These are phyloP conservation scores for Tylopilus felleus DNA, from an alignment of 768 basidiomycete genomes.

Conservation along the genomic window DNA sequence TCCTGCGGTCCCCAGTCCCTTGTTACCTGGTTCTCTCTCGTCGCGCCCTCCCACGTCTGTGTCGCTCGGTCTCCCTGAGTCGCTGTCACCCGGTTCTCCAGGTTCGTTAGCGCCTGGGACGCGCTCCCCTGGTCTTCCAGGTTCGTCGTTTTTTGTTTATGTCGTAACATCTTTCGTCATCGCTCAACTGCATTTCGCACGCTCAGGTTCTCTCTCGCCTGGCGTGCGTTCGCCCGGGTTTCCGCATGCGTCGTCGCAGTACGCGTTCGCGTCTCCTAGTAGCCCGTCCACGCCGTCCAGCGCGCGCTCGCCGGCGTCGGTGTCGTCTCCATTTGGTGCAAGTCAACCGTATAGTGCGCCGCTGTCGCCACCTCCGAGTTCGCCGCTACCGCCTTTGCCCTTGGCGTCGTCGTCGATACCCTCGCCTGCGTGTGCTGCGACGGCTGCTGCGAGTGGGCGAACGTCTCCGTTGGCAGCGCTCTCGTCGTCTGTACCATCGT, in stretches of 20 bases:
- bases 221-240: constrained; percentile 24
- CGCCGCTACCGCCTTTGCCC: constrained; percentile 22
- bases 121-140: constrained; percentile 24
- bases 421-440: constrained; percentile 15
- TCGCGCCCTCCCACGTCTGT: constrained; percentile 1
- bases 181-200: constrained; percentile 3
- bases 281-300: too few species aligned
- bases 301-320: constrained; percentile 6
- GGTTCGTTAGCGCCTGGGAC: constrained; percentile 18
- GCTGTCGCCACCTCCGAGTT: constrained; percentile 24
- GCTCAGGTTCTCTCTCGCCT: constrained; percentile 16
- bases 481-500: constrained; percentile 12
- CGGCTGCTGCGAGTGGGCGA: constrained; percentile 14
- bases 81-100: constrained; percentile 19
- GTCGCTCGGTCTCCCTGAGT: constrained; percentile 11
- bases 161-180: constrained; percentile 6
- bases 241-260: constrained; percentile 10
- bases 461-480: constrained; percentile 15
- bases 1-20: constrained; percentile 9
- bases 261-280: constrained; percentile 21
- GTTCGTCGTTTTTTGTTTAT: constrained; percentile 14
- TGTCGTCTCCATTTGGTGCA: not conserved
- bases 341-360: constrained; percentile 7
- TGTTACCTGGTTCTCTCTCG: constrained; percentile 15
- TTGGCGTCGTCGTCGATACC: constrained; percentile 6